phyloP scores from a whole-genome alignment of 164 flowering plant species.

The Liquidambar formosana region DNA sequence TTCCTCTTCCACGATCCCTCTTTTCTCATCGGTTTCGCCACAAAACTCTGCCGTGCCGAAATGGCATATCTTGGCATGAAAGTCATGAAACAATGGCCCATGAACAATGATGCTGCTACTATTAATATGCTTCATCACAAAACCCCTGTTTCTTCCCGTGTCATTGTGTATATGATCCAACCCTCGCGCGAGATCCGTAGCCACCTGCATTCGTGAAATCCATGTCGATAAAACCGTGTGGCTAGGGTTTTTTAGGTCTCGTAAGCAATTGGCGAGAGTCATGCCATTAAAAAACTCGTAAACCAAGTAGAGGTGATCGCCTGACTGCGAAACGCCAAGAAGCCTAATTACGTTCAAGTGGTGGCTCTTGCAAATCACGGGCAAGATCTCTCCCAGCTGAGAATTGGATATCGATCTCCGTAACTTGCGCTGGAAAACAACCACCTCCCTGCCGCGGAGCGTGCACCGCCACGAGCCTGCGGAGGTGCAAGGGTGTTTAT shows the following conservation, averaged over 20 bases:
- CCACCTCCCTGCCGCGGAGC: constrained; percentile 38
- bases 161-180: constrained; percentile 80
- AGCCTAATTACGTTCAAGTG: constrained; percentile 63
- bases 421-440: constrained; percentile 50
- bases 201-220: constrained; percentile 78
- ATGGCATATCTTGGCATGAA: constrained; percentile 76
- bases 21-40: constrained; percentile 47
- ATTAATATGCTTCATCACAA: constrained; percentile 73
- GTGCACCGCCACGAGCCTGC: constrained; percentile 50
- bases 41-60: constrained; percentile 77
- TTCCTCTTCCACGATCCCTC: constrained; percentile 2
- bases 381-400: constrained; percentile 21
- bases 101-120: constrained; percentile 60
- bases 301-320: constrained; percentile 65
- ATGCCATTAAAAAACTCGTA: constrained; percentile 72
- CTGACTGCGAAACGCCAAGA: constrained; percentile 67
- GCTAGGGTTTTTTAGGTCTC: constrained; percentile 57
- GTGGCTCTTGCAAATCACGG: constrained; percentile 49
- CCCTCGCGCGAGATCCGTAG: constrained; percentile 77
- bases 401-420: constrained; percentile 17
- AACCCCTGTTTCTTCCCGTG: constrained; percentile 35
- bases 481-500: constrained; percentile 35
- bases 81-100: constrained; percentile 53
- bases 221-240: constrained; percentile 71
- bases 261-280: constrained; percentile 50